Base-by-base conservation (phyloP, 352 stramenopile species). In the Thraustotheca clavata region DNA sequence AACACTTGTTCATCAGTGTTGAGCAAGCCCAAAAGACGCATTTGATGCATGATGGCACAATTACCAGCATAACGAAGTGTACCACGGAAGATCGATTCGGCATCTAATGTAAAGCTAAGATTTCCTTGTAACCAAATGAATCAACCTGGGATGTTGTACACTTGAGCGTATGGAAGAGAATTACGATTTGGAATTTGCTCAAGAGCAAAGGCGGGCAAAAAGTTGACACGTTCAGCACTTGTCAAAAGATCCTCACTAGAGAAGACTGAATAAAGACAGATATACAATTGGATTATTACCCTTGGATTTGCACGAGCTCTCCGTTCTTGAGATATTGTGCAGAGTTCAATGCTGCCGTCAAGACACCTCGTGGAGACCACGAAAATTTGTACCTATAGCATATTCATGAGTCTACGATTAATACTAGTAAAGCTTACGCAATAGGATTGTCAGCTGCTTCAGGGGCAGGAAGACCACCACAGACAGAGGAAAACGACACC, bases 371-470 rank as follows among this genome's bases (percentile, higher is more conserved):
- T 33, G 96, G 96, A 54, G 86, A 97, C 96, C 96, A 99, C 60
- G 89, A 98, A 70, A 98, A 98, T 74, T 98, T 98, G 79, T 99
- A 99, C n/a, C n/a, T n/a, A n/a, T n/a, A n/a, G n/a, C n/a, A n/a
- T n/a, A n/a, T n/a, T n/a, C n/a, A n/a, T n/a, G n/a, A n/a, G n/a
- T n/a, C n/a, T n/a, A n/a, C n/a, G n/a, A n/a, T n/a, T n/a, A n/a
- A n/a, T n/a, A n/a, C n/a, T n/a, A n/a, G n/a, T n/a, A n/a, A n/a
- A n/a, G n/a, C n/a, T n/a, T n/a, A n/a, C 24, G 86, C 88, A 48
- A 98, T 93, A 22, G 92, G 84, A 67, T 98, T 99, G 70, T 98
- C 87, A 4, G 91, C 92, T 3, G 91, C 93, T 72, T 98, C 93
- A 5, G 96, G 94, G 1, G 94, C 89, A 40, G 93, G 93, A 5